Percentiles rank a stretch among this genome's conserved stretches.
Conservation (phyloP, 805 yeast species). For the Vanderwaltozyma polyspora region DNA sequence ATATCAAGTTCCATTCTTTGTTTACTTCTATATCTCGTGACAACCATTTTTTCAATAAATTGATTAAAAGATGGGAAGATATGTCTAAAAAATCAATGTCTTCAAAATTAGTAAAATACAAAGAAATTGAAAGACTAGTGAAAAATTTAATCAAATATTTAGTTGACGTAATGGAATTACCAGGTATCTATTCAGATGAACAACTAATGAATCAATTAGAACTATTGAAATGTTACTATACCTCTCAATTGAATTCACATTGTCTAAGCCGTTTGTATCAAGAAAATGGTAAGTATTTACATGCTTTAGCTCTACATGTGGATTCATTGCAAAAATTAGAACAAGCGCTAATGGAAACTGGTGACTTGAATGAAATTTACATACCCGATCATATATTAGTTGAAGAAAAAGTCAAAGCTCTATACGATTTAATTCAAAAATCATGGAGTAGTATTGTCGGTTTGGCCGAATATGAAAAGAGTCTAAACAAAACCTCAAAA, state of each 20-base stretch:
- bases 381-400: constrained; percentile 17
- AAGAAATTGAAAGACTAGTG: constrained; percentile 29
- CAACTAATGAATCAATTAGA: constrained; percentile 35
- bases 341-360: constrained; percentile 4
- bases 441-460: constrained; percentile 24
- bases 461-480: constrained; percentile 27
- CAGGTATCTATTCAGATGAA: constrained; percentile 87
- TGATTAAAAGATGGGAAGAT: constrained; percentile 20
- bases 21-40: constrained; percentile 69
- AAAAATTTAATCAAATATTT: constrained; percentile 40
- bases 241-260: constrained; percentile 13
- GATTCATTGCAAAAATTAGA: constrained; percentile 16
- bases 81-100: constrained; percentile 7
- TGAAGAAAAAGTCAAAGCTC: constrained; percentile 35
- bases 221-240: constrained; percentile 14
- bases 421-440: constrained; percentile 35
- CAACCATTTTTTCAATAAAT: constrained; percentile 33
- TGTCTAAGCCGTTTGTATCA: constrained; percentile 23
- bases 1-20: constrained; percentile 55
- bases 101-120: constrained; percentile 19
- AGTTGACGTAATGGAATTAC: constrained; percentile 59
- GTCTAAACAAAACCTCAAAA: constrained; percentile 6
- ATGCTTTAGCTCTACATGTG: constrained; percentile 22
- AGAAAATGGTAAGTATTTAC: constrained; percentile 18
- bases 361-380: constrained; percentile 5